These are phyloP conservation scores for Pachyrhizus erosus DNA, from an alignment of 306 rosid genomes.

Conservation along the genomic window DNA sequence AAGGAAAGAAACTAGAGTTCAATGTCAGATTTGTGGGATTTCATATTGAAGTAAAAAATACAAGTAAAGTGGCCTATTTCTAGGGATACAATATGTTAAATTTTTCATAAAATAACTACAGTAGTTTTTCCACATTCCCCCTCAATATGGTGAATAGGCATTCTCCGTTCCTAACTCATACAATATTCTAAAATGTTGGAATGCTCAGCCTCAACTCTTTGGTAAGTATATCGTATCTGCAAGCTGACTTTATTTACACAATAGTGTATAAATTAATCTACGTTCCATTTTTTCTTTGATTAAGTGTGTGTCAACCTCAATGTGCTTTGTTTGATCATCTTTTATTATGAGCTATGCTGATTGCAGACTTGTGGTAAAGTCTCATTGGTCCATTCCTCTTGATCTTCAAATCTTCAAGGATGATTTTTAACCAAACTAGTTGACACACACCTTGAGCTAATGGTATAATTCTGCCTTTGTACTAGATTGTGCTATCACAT, in stretches of 20 bases:
- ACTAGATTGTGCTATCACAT: neutral
- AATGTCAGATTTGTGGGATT: neutral
- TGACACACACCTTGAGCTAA: neutral
- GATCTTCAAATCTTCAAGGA: neutral
- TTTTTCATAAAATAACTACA: neutral
- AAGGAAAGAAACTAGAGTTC: neutral
- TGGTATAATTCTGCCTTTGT: neutral
- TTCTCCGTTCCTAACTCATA: neutral
- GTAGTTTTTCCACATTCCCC: neutral
- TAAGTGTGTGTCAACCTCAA: neutral
- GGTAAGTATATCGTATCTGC: neutral
- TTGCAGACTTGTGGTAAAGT: neutral
- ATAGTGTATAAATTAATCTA: neutral
- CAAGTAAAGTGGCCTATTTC: neutral
- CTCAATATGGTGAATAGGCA: neutral
- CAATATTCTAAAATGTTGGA: neutral
- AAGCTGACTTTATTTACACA: neutral
- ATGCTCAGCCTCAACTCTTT: neutral
- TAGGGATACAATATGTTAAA: neutral
- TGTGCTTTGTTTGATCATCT: neutral
- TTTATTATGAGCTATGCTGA: neutral
- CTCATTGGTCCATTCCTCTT: neutral
- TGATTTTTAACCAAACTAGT: neutral
- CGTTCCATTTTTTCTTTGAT: neutral
- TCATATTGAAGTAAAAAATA: neutral